These are phyloP conservation scores for Paramecium octaurelia DNA, from an alignment of 73 alveolate species.

Conservation along the genomic window DNA sequence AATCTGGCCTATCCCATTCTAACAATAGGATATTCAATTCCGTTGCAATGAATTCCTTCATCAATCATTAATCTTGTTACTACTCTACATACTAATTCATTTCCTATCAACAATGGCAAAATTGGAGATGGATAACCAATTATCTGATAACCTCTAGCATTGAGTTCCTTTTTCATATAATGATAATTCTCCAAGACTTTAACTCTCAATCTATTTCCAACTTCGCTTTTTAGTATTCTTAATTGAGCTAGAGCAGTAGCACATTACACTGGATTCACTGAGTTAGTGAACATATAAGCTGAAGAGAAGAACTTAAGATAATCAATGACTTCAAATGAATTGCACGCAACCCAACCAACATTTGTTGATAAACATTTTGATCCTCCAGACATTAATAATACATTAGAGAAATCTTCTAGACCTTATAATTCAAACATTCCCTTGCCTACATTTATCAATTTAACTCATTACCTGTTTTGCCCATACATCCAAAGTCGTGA, in stretches of 20 bases:
- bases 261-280: constrained; percentile 59
- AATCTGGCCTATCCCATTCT: constrained; percentile 53
- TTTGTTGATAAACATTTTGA: constrained; percentile 62
- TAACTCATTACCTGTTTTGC: constrained; percentile 11
- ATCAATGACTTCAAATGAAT: constrained; percentile 50
- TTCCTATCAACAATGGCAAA: constrained; percentile 42
- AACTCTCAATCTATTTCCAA: constrained; percentile 45
- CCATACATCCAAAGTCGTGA: constrained; percentile 66
- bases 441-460: neutral
- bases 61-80: constrained; percentile 63
- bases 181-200: constrained; percentile 52
- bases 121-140: constrained; percentile 63
- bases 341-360: constrained; percentile 58
- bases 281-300: constrained; percentile 60
- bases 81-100: constrained; percentile 56
- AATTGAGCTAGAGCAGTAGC: constrained; percentile 62
- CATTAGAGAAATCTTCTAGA: constrained; percentile 51
- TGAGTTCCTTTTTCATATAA: constrained; percentile 49
- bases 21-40: constrained; percentile 63
- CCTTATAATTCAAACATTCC: constrained; percentile 60
- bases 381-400: constrained; percentile 62
- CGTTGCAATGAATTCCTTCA: constrained; percentile 60
- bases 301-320: constrained; percentile 52
- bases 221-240: constrained; percentile 53
- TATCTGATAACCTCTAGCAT: constrained; percentile 27